Evolutionary conservation across 1,139 yeast species (phyloP).

Genomic region (Taiozyma sp.): DNA sequence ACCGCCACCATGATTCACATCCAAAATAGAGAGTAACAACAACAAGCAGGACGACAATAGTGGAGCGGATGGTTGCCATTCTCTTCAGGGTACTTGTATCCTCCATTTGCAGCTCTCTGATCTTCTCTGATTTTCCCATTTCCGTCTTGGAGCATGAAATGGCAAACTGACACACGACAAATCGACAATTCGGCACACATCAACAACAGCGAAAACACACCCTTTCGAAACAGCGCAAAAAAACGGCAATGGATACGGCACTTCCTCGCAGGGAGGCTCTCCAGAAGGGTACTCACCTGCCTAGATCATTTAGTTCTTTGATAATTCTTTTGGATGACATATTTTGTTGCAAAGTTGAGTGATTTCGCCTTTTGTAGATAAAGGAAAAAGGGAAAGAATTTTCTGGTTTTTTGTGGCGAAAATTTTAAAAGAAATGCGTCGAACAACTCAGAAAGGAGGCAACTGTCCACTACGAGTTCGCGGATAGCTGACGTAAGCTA

Average conservation of each 20-base stretch:
- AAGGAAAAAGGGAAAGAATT: neutral
- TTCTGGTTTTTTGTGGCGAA: neutral
- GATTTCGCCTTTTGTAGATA: neutral
- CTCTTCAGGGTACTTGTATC: neutral
- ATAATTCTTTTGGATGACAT: slow-evolving; percentile 67
- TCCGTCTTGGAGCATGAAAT: neutral
- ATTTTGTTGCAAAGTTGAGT: neutral
- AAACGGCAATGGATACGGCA: neutral
- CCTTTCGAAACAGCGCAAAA: neutral
- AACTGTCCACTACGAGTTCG: neutral
- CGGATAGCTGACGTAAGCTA: neutral
- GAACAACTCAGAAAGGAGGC: neutral
- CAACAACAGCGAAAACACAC: neutral
- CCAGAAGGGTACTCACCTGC: slow-evolving; percentile 58
- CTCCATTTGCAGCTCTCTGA: neutral
- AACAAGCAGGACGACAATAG: neutral
- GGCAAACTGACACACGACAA: neutral
- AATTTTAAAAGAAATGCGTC: neutral
- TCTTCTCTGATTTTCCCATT: neutral
- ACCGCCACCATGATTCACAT: neutral
- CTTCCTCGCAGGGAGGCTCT: neutral
- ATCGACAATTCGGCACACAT: neutral
- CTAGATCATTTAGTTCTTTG: slow-evolving; percentile 91
- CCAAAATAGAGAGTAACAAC: neutral
- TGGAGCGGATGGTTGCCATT: neutral